Percentiles rank a stretch among this genome's conserved stretches.
These are phyloP conservation scores for Naganishia cerealis DNA, from an alignment of 1,284 basidiomycete genomes.

Conservation along the genomic window DNA sequence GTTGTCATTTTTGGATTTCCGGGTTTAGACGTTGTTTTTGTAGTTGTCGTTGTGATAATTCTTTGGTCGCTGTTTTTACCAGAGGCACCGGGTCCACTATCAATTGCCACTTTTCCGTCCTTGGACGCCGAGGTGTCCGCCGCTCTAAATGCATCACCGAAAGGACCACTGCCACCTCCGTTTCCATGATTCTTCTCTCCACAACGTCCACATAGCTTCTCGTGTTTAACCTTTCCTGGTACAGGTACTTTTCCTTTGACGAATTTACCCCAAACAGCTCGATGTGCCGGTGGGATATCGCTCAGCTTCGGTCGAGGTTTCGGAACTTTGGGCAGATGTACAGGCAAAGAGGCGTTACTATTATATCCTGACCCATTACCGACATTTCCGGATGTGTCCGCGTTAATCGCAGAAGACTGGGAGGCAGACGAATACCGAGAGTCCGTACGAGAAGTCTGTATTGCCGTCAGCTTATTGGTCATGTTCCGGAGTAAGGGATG, in stretches of 20 bases:
- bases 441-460: constrained; percentile 11
- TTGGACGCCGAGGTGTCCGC: not conserved
- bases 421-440: constrained; percentile 17
- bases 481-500: constrained; percentile 10
- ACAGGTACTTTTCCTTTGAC: constrained; percentile 26
- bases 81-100: not conserved
- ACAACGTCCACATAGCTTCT: constrained; percentile 24
- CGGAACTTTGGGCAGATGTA: constrained; percentile 18
- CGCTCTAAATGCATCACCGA: constrained; percentile 20
- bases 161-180: constrained; percentile 20
- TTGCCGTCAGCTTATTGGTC: constrained; percentile 21
- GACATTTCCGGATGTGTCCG: not conserved
- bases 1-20: constrained; percentile 24
- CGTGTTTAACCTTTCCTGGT: constrained; percentile 25
- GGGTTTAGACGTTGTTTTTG: constrained; percentile 10
- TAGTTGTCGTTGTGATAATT: constrained; percentile 15
- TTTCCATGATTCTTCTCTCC: constrained; percentile 22
- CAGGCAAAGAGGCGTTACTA: not conserved
- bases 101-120: constrained; percentile 1
- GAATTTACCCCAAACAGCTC: constrained; percentile 26
- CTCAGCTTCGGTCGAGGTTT: constrained; percentile 25
- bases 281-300: constrained; percentile 23
- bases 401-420: not conserved
- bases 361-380: constrained; percentile 7
- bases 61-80: not conserved